These are phyloP conservation scores for Coemansia sp. DNA, from an alignment of 192 early-diverging fungal genomes.

Conservation along the genomic window DNA sequence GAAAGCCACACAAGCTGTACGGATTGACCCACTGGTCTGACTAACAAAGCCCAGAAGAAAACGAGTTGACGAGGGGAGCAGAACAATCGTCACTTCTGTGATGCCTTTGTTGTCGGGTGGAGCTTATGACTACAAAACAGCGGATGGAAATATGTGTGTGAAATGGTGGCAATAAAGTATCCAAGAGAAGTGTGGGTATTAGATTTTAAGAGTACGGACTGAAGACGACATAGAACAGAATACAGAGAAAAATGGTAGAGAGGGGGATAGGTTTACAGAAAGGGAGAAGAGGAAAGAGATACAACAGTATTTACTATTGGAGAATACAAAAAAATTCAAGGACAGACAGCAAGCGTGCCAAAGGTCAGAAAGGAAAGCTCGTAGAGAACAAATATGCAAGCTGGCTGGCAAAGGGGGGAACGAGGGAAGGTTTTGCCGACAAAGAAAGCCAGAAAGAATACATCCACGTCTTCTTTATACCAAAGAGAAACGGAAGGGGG, in stretches of 20 bases:
- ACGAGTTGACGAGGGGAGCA: neutral
- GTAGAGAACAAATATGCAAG: slow-evolving; percentile 2
- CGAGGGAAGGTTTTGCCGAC: neutral
- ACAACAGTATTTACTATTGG: neutral
- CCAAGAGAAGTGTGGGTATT: neutral
- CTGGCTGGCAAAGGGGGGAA: neutral
- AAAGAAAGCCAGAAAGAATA: slow-evolving; percentile 2
- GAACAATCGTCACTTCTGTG: slow-evolving; percentile 6
- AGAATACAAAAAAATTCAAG: neutral
- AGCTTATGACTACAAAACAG: slow-evolving; percentile 6
- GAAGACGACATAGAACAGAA: slow-evolving; percentile 7
- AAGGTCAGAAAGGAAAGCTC: slow-evolving; percentile 1
- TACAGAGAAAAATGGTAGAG: neutral
- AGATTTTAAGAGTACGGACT: neutral
- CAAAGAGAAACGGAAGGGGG: slow-evolving; percentile 3
- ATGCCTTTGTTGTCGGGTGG: slow-evolving; percentile 1
- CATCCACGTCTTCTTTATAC: neutral
- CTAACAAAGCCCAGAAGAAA: slow-evolving; percentile 15
- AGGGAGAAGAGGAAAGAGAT: too few relatives aligned
- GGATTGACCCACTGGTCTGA: neutral
- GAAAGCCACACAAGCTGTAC: neutral
- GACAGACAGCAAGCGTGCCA: neutral
- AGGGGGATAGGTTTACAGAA: neutral
- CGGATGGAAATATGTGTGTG: slow-evolving; percentile 1
- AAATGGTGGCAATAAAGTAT: slow-evolving; percentile 8